phyloP scores from a whole-genome alignment of 768 basidiomycete species.

The Lentinula sp. region DNA sequence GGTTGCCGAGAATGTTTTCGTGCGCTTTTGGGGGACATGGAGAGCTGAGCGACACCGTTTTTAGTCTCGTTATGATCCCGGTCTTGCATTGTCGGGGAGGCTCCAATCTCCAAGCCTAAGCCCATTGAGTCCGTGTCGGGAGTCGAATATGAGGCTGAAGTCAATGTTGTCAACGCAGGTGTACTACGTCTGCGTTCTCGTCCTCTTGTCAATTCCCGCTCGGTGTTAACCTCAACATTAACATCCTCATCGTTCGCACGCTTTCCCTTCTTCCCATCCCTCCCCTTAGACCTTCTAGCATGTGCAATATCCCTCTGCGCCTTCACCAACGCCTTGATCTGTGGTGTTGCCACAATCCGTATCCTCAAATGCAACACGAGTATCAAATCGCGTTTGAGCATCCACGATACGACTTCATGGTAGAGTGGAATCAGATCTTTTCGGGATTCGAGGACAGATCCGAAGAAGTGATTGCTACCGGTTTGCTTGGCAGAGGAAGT shows the following conservation, averaged over 20 bases:
- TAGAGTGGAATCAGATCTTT: conserved; percentile 67
- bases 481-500: conserved; percentile 55
- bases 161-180: conserved; percentile 5
- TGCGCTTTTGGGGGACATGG: conserved; percentile 49
- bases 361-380: conserved; percentile 82
- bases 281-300: neutral
- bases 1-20: conserved; percentile 33
- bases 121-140: neutral
- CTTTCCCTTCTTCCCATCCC: conserved; percentile 2
- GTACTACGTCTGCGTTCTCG: conserved; percentile 12
- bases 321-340: conserved; percentile 69
- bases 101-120: neutral
- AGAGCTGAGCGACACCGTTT: conserved; percentile 36
- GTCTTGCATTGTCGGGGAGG: neutral
- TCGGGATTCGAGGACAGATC: conserved; percentile 57
- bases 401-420: conserved; percentile 83
- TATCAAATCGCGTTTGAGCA: conserved; percentile 82
- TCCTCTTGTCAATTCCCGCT: conserved; percentile 11
- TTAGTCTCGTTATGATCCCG: neutral
- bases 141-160: conserved; percentile 4
- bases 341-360: conserved; percentile 71
- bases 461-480: conserved; percentile 68
- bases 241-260: conserved; percentile 6
- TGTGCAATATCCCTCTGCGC: conserved; percentile 26
- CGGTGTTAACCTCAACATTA: conserved; percentile 10